These are phyloP conservation scores for Mycogone perniciosa DNA, from an alignment of 2,329 filamentous ascomycete genomes.

Conservation along the genomic window DNA sequence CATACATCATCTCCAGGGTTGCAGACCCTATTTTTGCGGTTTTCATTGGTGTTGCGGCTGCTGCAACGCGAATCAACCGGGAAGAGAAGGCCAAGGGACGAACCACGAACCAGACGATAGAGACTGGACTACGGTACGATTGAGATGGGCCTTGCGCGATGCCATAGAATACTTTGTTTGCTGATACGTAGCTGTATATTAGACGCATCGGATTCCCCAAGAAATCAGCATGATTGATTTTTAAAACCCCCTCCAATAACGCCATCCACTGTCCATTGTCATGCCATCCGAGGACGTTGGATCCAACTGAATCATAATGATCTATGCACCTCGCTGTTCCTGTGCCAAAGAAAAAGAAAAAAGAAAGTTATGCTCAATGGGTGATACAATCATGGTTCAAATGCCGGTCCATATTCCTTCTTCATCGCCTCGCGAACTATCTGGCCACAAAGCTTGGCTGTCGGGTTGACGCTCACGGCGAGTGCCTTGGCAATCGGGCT, in stretches of 20 bases:
- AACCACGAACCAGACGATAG: conserved; percentile 44
- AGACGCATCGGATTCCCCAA: conserved; percentile 27
- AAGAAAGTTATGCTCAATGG: not conserved
- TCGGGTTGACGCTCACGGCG: conserved; percentile 60
- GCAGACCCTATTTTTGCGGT: conserved; percentile 55
- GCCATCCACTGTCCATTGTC: not conserved
- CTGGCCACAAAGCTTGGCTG: conserved; percentile 61
- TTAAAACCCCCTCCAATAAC: not conserved
- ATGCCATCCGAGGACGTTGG: not conserved
- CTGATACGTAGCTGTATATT: not conserved
- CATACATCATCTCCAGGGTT: conserved; percentile 54
- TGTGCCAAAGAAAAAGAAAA: not conserved
- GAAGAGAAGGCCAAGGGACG: conserved; percentile 54
- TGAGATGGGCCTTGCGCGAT: not conserved
- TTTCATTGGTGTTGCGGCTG: conserved; percentile 49
- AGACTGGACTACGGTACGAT: conserved; percentile 38
- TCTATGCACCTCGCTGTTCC: not conserved
- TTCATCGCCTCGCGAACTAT: conserved; percentile 65
- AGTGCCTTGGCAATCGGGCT: conserved; percentile 59
- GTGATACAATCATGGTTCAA: conserved; percentile 27
- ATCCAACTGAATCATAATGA: not conserved
- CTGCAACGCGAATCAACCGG: conserved; percentile 51
- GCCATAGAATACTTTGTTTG: not conserved
- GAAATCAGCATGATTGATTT: conserved; percentile 14
- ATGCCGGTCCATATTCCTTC: conserved; percentile 56